Percentiles rank a stretch among this genome's conserved stretches.
Conservation (phyloP, 306 rosid species). For the Glycine latifolia region DNA sequence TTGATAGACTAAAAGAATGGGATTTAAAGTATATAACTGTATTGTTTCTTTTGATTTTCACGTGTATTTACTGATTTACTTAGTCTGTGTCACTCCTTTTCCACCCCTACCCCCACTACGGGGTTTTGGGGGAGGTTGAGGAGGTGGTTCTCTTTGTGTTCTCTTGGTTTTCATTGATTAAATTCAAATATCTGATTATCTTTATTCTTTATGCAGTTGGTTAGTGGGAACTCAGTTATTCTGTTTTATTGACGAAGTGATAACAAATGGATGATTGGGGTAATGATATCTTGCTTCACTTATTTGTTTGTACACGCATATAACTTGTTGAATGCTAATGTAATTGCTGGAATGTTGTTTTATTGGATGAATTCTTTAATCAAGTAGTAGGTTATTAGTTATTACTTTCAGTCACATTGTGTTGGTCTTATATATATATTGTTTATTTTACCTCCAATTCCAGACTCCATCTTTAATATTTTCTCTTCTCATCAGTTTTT, state of each 20-base stretch:
- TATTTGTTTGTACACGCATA: background rate
- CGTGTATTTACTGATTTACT: background rate
- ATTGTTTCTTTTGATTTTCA: background rate
- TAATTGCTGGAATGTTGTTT: conserved; percentile 2
- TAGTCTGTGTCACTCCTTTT: background rate
- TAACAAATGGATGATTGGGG: conserved; percentile 82
- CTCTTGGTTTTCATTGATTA: background rate
- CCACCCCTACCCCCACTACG: background rate
- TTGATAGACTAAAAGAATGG: background rate
- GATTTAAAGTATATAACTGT: background rate
- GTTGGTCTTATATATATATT: background rate
- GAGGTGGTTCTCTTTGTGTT: background rate
- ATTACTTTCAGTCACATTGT: background rate
- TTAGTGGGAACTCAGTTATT: conserved; percentile 25
- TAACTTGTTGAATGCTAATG: background rate
- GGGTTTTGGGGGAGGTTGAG: background rate
- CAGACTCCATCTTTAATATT: background rate
- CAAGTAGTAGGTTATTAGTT: background rate
- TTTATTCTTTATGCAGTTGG: conserved; percentile 36
- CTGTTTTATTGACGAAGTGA: conserved; percentile 26
- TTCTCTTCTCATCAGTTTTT: background rate
- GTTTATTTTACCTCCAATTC: background rate
- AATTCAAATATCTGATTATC: background rate
- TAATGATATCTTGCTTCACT: conserved; percentile 41
- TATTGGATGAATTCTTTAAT: background rate